A percentile compares a stretch with the other conserved stretches of the same genome.
Evolutionary conservation across 2,329 filamentous ascomycete genomes (phyloP).

Genomic region (Falciphora oryzae): DNA sequence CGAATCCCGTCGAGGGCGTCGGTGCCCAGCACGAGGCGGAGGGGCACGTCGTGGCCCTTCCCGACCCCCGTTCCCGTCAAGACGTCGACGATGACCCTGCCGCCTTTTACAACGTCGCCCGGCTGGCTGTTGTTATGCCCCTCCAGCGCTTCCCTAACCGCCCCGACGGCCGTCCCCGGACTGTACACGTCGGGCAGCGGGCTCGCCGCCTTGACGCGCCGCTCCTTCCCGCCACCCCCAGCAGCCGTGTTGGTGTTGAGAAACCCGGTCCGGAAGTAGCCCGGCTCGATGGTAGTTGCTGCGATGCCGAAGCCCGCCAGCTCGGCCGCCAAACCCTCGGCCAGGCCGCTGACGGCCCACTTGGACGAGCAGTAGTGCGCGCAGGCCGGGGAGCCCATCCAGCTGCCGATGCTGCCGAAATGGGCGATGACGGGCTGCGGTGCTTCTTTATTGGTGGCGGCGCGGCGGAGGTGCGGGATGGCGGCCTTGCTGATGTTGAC

Average conservation of each 20-base stretch:
- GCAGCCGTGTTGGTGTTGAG: constrained; percentile 7
- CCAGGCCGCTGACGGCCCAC: constrained; percentile 74
- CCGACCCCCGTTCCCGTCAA: constrained; percentile 44
- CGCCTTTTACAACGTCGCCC: constrained; percentile 10
- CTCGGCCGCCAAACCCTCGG: constrained; percentile 8
- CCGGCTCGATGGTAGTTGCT: constrained; percentile 7
- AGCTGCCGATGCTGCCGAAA: constrained; percentile 9
- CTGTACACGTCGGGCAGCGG: constrained; percentile 3
- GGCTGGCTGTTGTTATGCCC: constrained; percentile 7
- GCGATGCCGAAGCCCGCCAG: constrained; percentile 5
- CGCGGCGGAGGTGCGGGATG: constrained; percentile 5
- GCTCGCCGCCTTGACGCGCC: background rate
- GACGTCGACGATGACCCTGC: constrained; percentile 18
- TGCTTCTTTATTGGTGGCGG: background rate
- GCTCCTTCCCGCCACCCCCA: background rate
- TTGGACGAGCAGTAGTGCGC: constrained; percentile 71
- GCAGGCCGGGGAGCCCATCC: constrained; percentile 11
- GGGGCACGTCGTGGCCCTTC: constrained; percentile 42
- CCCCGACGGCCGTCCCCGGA: background rate
- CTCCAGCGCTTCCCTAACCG: background rate
- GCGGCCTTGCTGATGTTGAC: constrained; percentile 10
- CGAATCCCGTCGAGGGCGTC: constrained; percentile 40
- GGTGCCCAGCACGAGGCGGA: constrained; percentile 47
- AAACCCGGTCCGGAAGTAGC: constrained; percentile 11
- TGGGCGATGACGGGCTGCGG: constrained; percentile 5